Base-by-base conservation (phyloP, 768 basidiomycete species). In the Suillus subluteus region DNA sequence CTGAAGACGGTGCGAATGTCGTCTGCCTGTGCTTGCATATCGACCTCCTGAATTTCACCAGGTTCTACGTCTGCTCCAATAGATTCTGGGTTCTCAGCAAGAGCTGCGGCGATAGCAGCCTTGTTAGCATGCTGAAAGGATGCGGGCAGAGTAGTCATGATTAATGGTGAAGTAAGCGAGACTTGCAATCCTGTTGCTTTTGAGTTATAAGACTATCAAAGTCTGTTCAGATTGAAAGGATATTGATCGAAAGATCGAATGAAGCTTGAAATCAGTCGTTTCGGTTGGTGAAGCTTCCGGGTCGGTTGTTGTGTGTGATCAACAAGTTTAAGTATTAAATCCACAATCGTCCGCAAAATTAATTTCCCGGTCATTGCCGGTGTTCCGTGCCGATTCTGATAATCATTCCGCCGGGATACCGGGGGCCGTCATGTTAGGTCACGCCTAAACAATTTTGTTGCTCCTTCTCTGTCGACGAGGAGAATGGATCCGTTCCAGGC, bases 1-100 rank as follows among this genome's bases (percentile, higher is more conserved):
- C 87, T 95, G 80, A 99, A 98, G 58, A 99, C 93, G 30, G 98
- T 99, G 71, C 91, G 87, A 73, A 96, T 92, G 64, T 83, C 86
- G 64, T 94, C 91, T 44, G 91, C 91, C 75, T 93, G 92, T 37
- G 87, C 85, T 71, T 91, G 84, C 91, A 94, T 92, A 73, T 92
- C 89, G 58, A 92, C 84, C 76, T 95, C 95, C 78, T 92, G 91
- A 59, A 93, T 89, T 81, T 96, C 93, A 66, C 93, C 94, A 13
- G 89, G 88, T 76, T 96, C 94, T 12, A 83, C 71, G 44, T 82
- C 78, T 21, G 81, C 79, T 23, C 80, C 82, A 40, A 77, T 78
- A 48, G 76, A 72, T 62, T 75, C 73, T 70, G 71, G 79, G 71
- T 87, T 83, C 65, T 91, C 91, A 54, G 87, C 81, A 41, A 94